Percentiles rank a stretch among this genome's conserved stretches.
These are phyloP conservation scores for Cyberlindnera galapagoensis DNA, from an alignment of 805 yeast species.

Conservation along the genomic window DNA sequence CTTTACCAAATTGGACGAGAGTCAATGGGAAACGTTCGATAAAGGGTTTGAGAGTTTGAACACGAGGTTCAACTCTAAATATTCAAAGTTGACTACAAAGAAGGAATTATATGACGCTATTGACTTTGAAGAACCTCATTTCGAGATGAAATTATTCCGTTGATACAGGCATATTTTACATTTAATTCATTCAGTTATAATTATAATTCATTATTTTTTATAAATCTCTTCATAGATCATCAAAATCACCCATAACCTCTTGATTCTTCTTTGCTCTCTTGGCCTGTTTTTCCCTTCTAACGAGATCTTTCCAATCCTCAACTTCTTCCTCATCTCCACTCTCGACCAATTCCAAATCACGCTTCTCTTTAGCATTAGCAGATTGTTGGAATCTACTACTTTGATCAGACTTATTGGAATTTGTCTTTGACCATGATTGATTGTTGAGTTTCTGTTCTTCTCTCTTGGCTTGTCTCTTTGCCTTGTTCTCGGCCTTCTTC, in stretches of 20 bases:
- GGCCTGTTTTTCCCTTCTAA: constrained; percentile 56
- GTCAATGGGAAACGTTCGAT: constrained; percentile 9
- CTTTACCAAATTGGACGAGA: constrained; percentile 3
- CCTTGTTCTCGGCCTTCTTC: constrained; percentile 21
- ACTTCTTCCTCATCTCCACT: constrained; percentile 35
- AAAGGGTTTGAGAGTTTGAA: constrained; percentile 11
- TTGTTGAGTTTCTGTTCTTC: constrained; percentile 11
- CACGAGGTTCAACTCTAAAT: constrained; percentile 11
- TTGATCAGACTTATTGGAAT: constrained; percentile 41
- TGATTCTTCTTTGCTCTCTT: constrained; percentile 32
- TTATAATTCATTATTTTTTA: not conserved
- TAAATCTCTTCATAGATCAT: constrained; percentile 39
- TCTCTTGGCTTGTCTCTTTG: constrained; percentile 26
- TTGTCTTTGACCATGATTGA: constrained; percentile 33
- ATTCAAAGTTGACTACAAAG: constrained; percentile 4
- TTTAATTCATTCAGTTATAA: not conserved
- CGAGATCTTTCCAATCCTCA: constrained; percentile 84
- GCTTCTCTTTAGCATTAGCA: constrained; percentile 23
- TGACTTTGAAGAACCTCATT: constrained; percentile 16
- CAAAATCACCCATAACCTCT: constrained; percentile 53
- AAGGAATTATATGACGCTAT: constrained; percentile 10
- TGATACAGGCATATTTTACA: constrained; percentile 1
- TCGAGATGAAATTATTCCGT: constrained; percentile 11
- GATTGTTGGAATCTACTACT: constrained; percentile 42
- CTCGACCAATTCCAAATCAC: constrained; percentile 57